Percentiles rank a stretch among this genome's conserved stretches.
Conservation (phyloP, 2,329 filamentous ascomycete genomes). For the Exophiala lecanii-corni region DNA sequence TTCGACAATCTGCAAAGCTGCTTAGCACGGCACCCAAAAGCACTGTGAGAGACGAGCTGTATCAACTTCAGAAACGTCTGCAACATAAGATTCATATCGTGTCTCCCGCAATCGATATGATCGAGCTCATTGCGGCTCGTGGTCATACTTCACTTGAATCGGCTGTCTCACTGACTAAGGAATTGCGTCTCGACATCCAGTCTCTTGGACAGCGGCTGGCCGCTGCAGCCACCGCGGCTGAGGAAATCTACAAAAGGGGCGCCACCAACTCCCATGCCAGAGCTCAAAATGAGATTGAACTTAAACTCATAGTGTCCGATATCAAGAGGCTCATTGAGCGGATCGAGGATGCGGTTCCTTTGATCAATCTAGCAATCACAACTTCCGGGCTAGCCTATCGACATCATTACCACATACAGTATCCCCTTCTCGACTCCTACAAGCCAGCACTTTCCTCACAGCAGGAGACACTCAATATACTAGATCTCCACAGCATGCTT, state of each 20-base stretch:
- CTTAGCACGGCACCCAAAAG: slow-evolving; percentile 69
- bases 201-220: slow-evolving; percentile 70
- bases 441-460: slow-evolving; percentile 87
- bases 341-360: slow-evolving; percentile 86
- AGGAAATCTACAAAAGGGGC: slow-evolving; percentile 46
- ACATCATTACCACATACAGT: slow-evolving; percentile 74
- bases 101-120: slow-evolving; percentile 84
- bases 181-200: slow-evolving; percentile 78
- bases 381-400: slow-evolving; percentile 86
- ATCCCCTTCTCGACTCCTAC: slow-evolving; percentile 82
- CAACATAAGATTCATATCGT: slow-evolving; percentile 87
- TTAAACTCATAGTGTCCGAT: slow-evolving; percentile 66
- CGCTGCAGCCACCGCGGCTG: slow-evolving; percentile 64
- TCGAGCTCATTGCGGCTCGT: slow-evolving; percentile 76
- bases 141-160: slow-evolving; percentile 81
- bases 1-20: slow-evolving; percentile 73
- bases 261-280: slow-evolving; percentile 40
- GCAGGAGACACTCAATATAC: slow-evolving; percentile 81
- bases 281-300: slow-evolving; percentile 56
- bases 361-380: slow-evolving; percentile 90
- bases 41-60: slow-evolving; percentile 66
- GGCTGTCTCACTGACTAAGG: slow-evolving; percentile 75
- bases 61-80: slow-evolving; percentile 65
- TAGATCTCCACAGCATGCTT: slow-evolving; percentile 55
- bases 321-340: slow-evolving; percentile 69